Evolutionary conservation across 495 filamentous ascomycete genomes (phyloP), one percentile per base, ranked within the genome.

Genomic region (Podospora comata): DNA sequence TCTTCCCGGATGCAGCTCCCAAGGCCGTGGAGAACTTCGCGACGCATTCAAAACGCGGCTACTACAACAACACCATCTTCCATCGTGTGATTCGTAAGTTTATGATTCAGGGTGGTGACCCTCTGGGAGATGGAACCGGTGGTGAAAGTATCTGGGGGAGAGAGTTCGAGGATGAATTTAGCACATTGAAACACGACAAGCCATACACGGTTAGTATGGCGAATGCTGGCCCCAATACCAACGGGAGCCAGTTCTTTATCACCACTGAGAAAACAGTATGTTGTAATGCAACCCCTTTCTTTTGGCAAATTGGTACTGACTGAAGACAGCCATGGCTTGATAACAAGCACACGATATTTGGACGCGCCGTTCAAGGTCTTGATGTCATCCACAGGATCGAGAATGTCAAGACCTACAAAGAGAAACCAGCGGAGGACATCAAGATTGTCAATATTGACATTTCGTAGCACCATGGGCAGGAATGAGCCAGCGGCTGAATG

Each of bases 1-100:
- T 99, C 20, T 99, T 93, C 83, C 94, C 96, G 0, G 90, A 93
- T 66, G 92, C 92, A 0, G 94, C 95, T 2, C 96, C 95, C 34
- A 93, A 93, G 73, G 90, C 95, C 0, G 95, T 99, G n/a, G 96
- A 99, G 82, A 99, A 99, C 79, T 99, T 99, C 75, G 91, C 93
- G 61, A 96, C 93, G 0, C 95, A 98, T 69, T 85, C 92, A 2
- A 90, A 89, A 64, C 87, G 86, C 64, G 92, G 92, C 2, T 98
- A 98, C 79, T 99, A 98, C 82, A 97, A 98, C 79, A 91, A 91
- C 77, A 93, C 93, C 15, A 94, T 97, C 70, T 99, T 99, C 84
- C 95, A 99, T 78, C 90, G 95, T 19, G 90, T 99, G 6, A 97
- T 99, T 74, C 88, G 90, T 68, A 98, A 98, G 75, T 99, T 99